Percentiles rank a stretch among this genome's conserved stretches.
Conservation (phyloP, 2,329 filamentous ascomycete species). For the Sporothrix mexicana region DNA sequence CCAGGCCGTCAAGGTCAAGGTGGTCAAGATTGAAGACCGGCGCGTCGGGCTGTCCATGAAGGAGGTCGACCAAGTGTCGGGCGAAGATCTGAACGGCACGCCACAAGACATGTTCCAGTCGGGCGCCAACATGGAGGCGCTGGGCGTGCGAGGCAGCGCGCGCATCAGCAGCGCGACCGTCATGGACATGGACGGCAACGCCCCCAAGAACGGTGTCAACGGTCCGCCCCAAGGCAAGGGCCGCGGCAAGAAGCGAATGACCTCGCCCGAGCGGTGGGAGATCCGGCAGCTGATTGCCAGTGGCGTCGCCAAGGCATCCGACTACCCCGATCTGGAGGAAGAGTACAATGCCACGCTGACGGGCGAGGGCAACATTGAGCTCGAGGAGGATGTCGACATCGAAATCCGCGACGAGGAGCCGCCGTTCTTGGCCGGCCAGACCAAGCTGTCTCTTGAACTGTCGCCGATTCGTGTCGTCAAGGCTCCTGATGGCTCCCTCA, state of each 20-base stretch:
- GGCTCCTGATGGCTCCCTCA: slow-evolving; percentile 96
- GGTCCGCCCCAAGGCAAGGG: slow-evolving; percentile 50
- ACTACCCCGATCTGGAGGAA: slow-evolving; percentile 93
- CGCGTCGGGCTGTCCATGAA: slow-evolving; percentile 94
- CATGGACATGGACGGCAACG: slow-evolving; percentile 40
- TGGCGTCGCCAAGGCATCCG: slow-evolving; percentile 87
- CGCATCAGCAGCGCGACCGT: slow-evolving; percentile 45
- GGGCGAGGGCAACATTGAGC: slow-evolving; percentile 84
- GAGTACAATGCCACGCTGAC: slow-evolving; percentile 88
- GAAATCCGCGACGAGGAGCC: slow-evolving; percentile 96
- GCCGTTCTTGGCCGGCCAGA: slow-evolving; percentile 93
- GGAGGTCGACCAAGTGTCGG: slow-evolving; percentile 89
- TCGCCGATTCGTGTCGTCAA: slow-evolving; percentile 97
- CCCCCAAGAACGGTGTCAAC: slow-evolving; percentile 58
- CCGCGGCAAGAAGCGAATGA: slow-evolving; percentile 86
- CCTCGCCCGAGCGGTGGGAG: slow-evolving; percentile 96
- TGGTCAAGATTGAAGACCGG: slow-evolving; percentile 81
- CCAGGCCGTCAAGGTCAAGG: slow-evolving; percentile 90
- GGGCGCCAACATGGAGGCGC: slow-evolving; percentile 84
- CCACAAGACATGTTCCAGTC: slow-evolving; percentile 80
- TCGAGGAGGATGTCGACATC: slow-evolving; percentile 97
- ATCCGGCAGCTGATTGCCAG: slow-evolving; percentile 96
- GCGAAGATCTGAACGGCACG: slow-evolving; percentile 73
- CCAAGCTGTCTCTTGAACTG: slow-evolving; percentile 91
- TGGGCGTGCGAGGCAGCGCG: slow-evolving; percentile 69